Conservation (phyloP, 345 rosid genomes). For the Rhodamnia rubescens region DNA sequence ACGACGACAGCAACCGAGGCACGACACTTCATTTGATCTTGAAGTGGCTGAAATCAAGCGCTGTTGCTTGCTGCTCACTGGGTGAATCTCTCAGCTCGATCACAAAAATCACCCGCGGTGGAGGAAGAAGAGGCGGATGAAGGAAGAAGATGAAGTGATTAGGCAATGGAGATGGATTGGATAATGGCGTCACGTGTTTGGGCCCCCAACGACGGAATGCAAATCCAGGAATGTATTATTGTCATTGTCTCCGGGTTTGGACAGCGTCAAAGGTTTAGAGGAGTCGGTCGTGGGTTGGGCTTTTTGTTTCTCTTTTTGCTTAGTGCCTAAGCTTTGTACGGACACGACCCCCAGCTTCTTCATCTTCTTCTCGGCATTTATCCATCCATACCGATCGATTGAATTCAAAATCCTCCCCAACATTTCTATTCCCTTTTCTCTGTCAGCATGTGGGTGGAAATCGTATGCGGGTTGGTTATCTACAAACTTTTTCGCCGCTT, state of each 20-base stretch:
- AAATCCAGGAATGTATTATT: neutral
- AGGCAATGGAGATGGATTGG: neutral
- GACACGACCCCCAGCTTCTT: neutral
- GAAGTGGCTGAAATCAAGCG: neutral
- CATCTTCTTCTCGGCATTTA: neutral
- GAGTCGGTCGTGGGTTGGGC: neutral
- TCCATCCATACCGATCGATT: neutral
- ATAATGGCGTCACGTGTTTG: neutral
- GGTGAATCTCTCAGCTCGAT: neutral
- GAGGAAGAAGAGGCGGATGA: neutral
- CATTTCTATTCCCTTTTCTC: neutral
- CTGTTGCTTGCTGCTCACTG: neutral
- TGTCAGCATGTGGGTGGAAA: constrained; percentile 61
- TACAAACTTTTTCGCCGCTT: constrained; percentile 38
- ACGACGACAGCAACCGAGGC: neutral
- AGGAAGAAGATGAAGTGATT: neutral
- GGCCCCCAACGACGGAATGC: neutral
- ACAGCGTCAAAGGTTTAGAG: neutral
- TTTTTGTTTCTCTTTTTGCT: neutral
- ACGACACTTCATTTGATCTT: neutral
- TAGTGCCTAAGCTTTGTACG: neutral
- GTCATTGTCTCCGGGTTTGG: neutral
- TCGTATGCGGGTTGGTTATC: constrained; percentile 56
- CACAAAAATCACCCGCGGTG: neutral
- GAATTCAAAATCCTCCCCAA: neutral